Evolutionary conservation across 352 stramenopile species (phyloP), one percentile per base, ranked within the genome.

Genomic region (Phytophthora gonapodyides): DNA sequence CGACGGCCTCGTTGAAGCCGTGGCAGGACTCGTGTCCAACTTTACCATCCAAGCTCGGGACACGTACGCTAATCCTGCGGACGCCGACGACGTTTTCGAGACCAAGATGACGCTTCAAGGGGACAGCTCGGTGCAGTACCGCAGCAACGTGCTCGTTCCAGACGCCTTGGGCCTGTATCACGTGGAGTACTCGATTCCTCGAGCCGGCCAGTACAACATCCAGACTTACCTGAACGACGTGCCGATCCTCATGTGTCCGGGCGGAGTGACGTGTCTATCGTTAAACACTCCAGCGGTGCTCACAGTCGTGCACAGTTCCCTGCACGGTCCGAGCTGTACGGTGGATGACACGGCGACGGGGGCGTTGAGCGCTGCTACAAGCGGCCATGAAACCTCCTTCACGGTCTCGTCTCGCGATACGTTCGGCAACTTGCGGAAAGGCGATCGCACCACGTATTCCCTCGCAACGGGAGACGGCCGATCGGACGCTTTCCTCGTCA

Each of bases 1-100:
- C 34, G 88, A 99, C 57, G 84, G 78, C 24, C 64, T 98, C 21
- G 70, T 96, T 11, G 92, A 98, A 76, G 94, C 91, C 6, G 87
- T 97, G 7, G 94, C 95, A 11, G 97, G 97, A 5, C 81, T 93
- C 10, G 90, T 91, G 9, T 89, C 90, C 6, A 97, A 93, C 63
- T 97, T 99, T 63, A 96, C 89, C n/a, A 97, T 99, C 47, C 94
- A 98, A 64, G 84, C 96, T 2, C 96, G 97, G 34, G 97, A 99
- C 68, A 94, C 93, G 1, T 98, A 97, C 69, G 81, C 78, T 2
- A 99, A 99, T 60, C 81, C 61, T 7, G 69, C 53, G 0, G 36
- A 59, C 21, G 72, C 69, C 0, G 50, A 73, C 15, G 60, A 67
- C 38, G 43, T 70, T 5, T 96, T 99, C 36, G 67, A 85, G 38